Percentiles rank a stretch among this genome's conserved stretches.
These are phyloP conservation scores for Gnetum montanum DNA, from an alignment of 75 land plant species.

Conservation along the genomic window DNA sequence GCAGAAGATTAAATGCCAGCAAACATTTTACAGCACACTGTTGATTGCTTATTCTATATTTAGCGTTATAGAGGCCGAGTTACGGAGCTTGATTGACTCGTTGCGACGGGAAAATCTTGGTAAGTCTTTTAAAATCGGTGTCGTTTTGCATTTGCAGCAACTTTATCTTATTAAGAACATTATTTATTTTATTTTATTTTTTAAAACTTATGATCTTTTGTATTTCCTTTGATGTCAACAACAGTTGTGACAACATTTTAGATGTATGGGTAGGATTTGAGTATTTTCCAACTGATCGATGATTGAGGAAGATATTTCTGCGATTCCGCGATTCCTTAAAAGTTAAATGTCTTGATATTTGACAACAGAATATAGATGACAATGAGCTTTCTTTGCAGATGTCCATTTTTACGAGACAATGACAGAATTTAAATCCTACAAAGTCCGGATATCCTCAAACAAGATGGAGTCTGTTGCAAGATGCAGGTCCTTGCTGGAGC, in stretches of 20 bases:
- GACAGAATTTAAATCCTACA: conserved; percentile 36
- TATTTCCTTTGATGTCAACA: too few species aligned
- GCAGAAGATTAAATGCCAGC: conserved; percentile 66
- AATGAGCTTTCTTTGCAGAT: conserved; percentile 25
- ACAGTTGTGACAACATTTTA: too few species aligned
- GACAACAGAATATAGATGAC: too few species aligned
- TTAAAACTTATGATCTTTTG: background rate
- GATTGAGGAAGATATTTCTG: background rate
- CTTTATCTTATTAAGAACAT: background rate
- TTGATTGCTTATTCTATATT: conserved; percentile 36
- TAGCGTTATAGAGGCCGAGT: conserved; percentile 38
- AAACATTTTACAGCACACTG: conserved; percentile 48
- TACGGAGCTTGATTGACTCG: conserved; percentile 27
- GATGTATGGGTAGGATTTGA: too few species aligned
- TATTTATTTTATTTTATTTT: background rate
- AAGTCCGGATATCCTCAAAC: conserved; percentile 46
- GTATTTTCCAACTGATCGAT: too few species aligned
- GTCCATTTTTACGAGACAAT: conserved; percentile 17
- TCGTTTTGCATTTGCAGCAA: too few species aligned
- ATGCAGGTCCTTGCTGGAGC: conserved; percentile 51
- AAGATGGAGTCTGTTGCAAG: conserved; percentile 56
- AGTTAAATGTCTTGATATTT: too few species aligned
- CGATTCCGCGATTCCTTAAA: too few species aligned
- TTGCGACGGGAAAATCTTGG: conserved; percentile 28
- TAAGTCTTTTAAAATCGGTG: too few species aligned